Conservation (phyloP, 805 yeast genomes). For the Ogataea wickerhamii region DNA sequence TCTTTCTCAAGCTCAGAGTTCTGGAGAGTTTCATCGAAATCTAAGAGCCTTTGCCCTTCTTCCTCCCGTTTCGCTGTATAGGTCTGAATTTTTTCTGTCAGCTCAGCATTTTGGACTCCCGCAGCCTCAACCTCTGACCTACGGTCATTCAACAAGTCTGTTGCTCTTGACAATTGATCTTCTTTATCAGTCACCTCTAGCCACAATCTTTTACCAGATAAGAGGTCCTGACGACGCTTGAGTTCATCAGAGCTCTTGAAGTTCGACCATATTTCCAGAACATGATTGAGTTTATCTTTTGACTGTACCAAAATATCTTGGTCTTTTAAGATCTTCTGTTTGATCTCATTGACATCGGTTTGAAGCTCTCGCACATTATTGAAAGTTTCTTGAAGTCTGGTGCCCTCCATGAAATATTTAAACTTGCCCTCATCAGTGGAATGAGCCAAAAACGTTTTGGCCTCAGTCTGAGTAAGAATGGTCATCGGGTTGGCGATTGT, state of each 20-base stretch:
- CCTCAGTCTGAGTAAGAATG: slow-evolving; percentile 89
- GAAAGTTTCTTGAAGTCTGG: slow-evolving; percentile 64
- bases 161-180: slow-evolving; percentile 21
- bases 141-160: slow-evolving; percentile 14
- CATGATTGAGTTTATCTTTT: slow-evolving; percentile 39
- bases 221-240: slow-evolving; percentile 34
- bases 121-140: slow-evolving; percentile 17
- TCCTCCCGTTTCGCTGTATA: slow-evolving; percentile 17
- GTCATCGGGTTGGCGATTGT: slow-evolving; percentile 90
- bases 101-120: slow-evolving; percentile 17
- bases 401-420: slow-evolving; percentile 74
- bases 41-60: slow-evolving; percentile 14
- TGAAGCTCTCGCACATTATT: slow-evolving; percentile 46
- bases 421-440: slow-evolving; percentile 72
- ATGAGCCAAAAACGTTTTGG: slow-evolving; percentile 81
- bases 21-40: slow-evolving; percentile 14
- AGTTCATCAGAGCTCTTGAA: slow-evolving; percentile 40
- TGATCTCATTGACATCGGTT: slow-evolving; percentile 37
- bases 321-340: slow-evolving; percentile 37
- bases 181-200: slow-evolving; percentile 35
- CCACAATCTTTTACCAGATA: slow-evolving; percentile 51
- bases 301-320: slow-evolving; percentile 29
- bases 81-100: slow-evolving; percentile 8
- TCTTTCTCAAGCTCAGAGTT: slow-evolving; percentile 13
- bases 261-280: slow-evolving; percentile 38